phyloP scores from a whole-genome alignment of 139 green algal genomes.

The Protoeuglena noctilucae region DNA sequence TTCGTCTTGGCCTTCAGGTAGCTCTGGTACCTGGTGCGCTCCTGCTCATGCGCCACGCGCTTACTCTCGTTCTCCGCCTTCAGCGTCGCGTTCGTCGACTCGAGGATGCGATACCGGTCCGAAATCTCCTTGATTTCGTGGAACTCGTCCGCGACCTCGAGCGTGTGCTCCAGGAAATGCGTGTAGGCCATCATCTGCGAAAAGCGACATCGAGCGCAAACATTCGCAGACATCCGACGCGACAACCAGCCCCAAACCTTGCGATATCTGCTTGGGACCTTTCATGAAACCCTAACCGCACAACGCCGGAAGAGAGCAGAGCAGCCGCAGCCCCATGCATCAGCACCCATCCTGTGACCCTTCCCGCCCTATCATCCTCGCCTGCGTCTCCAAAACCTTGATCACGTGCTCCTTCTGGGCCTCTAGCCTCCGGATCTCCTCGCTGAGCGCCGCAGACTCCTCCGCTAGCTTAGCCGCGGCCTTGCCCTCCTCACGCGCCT shows the following conservation, averaged over 20 bases:
- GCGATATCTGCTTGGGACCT: too few species aligned
- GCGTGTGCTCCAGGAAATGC: not conserved
- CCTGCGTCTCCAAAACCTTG: slow-evolving; percentile 41
- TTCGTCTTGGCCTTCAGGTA: slow-evolving; percentile 52
- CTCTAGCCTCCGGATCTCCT: slow-evolving; percentile 42
- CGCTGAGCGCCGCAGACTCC: slow-evolving; percentile 59
- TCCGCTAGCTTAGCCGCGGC: too few species aligned
- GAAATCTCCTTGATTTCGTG: slow-evolving; percentile 73
- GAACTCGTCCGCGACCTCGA: slow-evolving; percentile 47
- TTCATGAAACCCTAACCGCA: too few species aligned
- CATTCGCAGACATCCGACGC: too few species aligned
- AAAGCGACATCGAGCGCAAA: too few species aligned
- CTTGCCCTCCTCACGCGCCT: slow-evolving; percentile 47
- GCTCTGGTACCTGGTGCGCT: slow-evolving; percentile 9
- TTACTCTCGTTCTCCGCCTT: slow-evolving; percentile 34
- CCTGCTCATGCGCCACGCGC: slow-evolving; percentile 26
- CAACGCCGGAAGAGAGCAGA: too few species aligned
- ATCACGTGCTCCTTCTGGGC: slow-evolving; percentile 45
- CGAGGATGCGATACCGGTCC: slow-evolving; percentile 56
- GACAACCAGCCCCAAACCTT: too few species aligned
- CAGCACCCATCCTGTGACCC: too few species aligned
- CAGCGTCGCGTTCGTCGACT: slow-evolving; percentile 64
- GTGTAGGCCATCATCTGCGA: not conserved
- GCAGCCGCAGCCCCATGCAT: too few species aligned
- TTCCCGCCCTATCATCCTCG: too few species aligned